These are phyloP conservation scores for Dysphania ambrosioides DNA, from an alignment of 148 eudicot species.

Conservation along the genomic window DNA sequence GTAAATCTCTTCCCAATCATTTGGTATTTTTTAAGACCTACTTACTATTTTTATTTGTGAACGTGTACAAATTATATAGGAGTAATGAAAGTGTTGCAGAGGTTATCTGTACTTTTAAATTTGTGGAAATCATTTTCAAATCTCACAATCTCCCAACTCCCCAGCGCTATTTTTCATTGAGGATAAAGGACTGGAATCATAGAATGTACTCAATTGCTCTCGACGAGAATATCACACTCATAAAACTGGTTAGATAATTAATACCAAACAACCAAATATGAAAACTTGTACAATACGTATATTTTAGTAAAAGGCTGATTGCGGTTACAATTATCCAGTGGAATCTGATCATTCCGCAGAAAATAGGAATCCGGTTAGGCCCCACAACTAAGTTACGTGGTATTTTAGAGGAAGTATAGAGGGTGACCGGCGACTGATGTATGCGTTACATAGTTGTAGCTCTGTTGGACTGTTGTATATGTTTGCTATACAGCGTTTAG, in stretches of 20 bases:
- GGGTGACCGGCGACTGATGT: no score
- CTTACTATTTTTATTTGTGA: background rate
- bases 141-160: background rate
- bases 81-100: background rate
- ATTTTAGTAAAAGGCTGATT: no score
- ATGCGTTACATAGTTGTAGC: no score
- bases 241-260: no score
- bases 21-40: constrained; percentile 1
- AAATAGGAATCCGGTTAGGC: background rate
- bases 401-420: background rate
- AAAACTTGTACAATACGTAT: no score
- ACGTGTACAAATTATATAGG: constrained; percentile 13
- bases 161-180: background rate
- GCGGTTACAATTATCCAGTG: background rate
- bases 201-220: background rate
- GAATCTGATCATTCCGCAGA: background rate
- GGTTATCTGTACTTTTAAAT: background rate
- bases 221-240: background rate
- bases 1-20: constrained; percentile 11
- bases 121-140: background rate
- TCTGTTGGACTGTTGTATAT: background rate
- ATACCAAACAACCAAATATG: no score
- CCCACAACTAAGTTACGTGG: background rate
- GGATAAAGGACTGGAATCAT: background rate
- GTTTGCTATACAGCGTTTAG: no score